Base-by-base conservation (phyloP, 1,284 basidiomycete species). In the Trametes sp. region DNA sequence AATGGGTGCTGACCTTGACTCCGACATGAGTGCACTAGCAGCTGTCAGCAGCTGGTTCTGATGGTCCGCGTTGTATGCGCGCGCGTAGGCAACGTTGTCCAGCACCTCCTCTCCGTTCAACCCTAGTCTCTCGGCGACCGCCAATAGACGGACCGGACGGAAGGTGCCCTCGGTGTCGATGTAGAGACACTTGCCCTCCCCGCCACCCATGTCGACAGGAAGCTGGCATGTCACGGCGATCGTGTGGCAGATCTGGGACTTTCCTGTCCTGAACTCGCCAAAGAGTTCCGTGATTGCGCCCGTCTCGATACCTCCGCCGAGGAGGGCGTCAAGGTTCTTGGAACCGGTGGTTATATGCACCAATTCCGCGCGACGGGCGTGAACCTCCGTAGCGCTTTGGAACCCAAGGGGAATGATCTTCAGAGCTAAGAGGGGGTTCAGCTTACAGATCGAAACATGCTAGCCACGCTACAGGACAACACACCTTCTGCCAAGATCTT, bases 81-180 rank as follows among this genome's bases (percentile, higher is more conserved):
- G 84, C 1, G 98, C 98, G 78, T 99, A 99, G 13, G 98, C 98
- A 45, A 99, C 94, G 72, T 99, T 99, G 78, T 99, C 98, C 66
- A 99, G 81, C 3, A 98, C 98, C 75, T 98, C 97, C 76, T 99
- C 95, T 42, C 96, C 96, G 69, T 96, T 96, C 69, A 99, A 82
- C 8, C 98, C 98, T 74, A 92, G 96, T 55, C 98, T 85, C 79
- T 98, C 97, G 1, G 98, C 97, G 4, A 98, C 95, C 0, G 97
- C 94, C 31, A 99, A 84, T 58, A 99, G 82, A 63, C 98, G 94
- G 38, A 95, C 93, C 19, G 98, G 98, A 69, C 98, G 95, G 83
- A 99, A 99, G 3, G 98, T 99, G 11, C 96, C 96, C 75, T 99
- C 97, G 0, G 98, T 99, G 77, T 99, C 98, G 78, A 99, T 98